Percentiles rank a stretch among this genome's conserved stretches.
phyloP scores from a whole-genome alignment of 192 early-diverging fungal genomes.

The Coemansia sp. region DNA sequence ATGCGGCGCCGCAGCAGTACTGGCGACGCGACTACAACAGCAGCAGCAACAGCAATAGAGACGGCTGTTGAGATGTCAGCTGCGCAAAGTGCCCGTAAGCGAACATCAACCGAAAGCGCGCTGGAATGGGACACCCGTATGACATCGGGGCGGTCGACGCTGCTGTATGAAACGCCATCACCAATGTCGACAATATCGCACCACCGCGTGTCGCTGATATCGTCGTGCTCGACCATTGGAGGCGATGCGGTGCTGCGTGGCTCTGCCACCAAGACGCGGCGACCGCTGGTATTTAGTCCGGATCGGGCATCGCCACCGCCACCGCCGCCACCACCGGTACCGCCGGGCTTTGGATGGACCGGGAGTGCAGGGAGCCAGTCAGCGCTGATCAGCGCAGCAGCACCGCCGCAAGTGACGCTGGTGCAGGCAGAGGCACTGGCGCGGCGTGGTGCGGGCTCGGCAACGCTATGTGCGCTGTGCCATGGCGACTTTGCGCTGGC shows the following conservation, averaged over 20 bases:
- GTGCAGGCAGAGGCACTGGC: conserved; percentile 40
- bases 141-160: conserved; percentile 30
- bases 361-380: conserved; percentile 5
- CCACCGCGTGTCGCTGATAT: conserved; percentile 43
- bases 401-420: conserved; percentile 43
- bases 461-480: conserved; percentile 47
- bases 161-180: conserved; percentile 35
- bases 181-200: conserved; percentile 35
- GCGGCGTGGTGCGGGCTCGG: conserved; percentile 3
- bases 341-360: background rate
- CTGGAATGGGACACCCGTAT: conserved; percentile 33
- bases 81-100: conserved; percentile 16
- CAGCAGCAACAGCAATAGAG: conserved; percentile 3
- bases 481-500: conserved; percentile 36
- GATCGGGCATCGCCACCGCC: background rate
- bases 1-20: conserved; percentile 2
- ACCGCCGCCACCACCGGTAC: background rate
- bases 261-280: conserved; percentile 10
- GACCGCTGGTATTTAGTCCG: conserved; percentile 16
- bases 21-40: conserved; percentile 6
- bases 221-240: conserved; percentile 48
- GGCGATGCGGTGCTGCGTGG: conserved; percentile 18
- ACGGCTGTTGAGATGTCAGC: background rate
- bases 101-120: conserved; percentile 21
- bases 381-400: conserved; percentile 33